Evolutionary conservation across 352 stramenopile species (phyloP), one percentile per base, ranked within the genome.

Genomic region (Blastocystis sp.): DNA sequence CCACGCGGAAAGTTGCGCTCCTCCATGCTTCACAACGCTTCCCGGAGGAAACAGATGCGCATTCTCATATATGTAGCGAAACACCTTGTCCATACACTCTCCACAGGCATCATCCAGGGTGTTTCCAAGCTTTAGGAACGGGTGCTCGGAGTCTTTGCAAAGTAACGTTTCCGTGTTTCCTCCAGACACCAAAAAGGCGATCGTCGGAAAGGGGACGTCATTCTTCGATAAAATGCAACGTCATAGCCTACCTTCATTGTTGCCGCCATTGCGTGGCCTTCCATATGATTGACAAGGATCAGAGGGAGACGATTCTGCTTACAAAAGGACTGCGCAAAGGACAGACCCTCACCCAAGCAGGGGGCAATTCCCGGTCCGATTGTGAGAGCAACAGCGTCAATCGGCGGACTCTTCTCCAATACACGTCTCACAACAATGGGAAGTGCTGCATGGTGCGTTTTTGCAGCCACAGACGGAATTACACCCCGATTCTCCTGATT

Each of bases 231-330:
- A 59, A 59, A 32, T 2, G 2, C n/a, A 2, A 14, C 11, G n/a
- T 14, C 32, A 11, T 59, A 32, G 51, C 51, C n/a, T 11, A 59
- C 51, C 32, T 48, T 9, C 18, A 75, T 75, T 36, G 75, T 63
- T 7, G 75, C n/a, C 9, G 46, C 56, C 75, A 85, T 76, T n/a
- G 75, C 75, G 51, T 85, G 75, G 7, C 34, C 75, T 48, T 85
- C 75, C 75, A 85, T 85, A 36, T 85, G 75, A 85, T 85, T 42
- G 14, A 85, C 75, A 6, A 61, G 75, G 14, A 85, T 42, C 14
- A 85, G 48, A 21, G 75, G 75, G n/a, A 59, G 42, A 21, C 75
- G 36, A n/a, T 54, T 29, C 29, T 85, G 29, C 46, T 48, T 49
- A 42, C 75, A 85, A 16, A 71, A 76, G 8, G 24, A 38, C 29